A percentile compares a stretch with the other conserved stretches of the same genome.
These are phyloP conservation scores for Mycena floridula DNA, from an alignment of 768 basidiomycete species.

Conservation along the genomic window DNA sequence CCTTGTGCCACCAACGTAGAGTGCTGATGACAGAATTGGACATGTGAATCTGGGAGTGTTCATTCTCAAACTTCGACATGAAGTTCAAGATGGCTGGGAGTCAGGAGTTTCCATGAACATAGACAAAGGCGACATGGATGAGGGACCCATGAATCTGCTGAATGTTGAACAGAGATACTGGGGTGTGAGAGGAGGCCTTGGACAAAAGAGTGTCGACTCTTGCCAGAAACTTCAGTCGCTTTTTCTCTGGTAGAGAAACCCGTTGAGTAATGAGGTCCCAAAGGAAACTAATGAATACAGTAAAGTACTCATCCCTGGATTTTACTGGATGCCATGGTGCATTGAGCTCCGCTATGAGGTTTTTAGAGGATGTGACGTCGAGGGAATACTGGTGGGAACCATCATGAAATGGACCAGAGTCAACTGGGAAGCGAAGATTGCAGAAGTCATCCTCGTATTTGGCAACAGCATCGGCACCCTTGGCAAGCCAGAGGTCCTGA, in stretches of 20 bases:
- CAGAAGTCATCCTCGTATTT: too few relatives aligned
- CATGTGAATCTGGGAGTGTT: too few relatives aligned
- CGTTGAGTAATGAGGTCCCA: not conserved
- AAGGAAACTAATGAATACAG: not conserved
- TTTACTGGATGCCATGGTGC: not conserved
- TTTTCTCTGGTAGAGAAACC: not conserved
- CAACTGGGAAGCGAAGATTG: not conserved
- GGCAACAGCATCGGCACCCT: too few relatives aligned
- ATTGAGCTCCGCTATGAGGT: too few relatives aligned
- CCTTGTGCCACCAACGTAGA: too few relatives aligned
- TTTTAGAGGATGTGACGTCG: too few relatives aligned
- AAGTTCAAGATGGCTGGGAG: not conserved
- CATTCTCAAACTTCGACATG: too few relatives aligned
- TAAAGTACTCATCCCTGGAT: not conserved
- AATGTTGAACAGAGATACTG: not conserved
- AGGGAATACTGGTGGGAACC: too few relatives aligned
- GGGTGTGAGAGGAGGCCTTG: not conserved
- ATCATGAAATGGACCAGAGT: not conserved
- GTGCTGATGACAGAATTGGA: too few relatives aligned
- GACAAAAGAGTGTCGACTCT: too few relatives aligned
- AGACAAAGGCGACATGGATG: not conserved
- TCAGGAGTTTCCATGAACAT: not conserved
- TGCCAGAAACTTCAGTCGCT: too few relatives aligned
- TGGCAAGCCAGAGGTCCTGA: not conserved
- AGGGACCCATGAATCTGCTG: not conserved